A percentile compares a stretch with the other conserved stretches of the same genome.
Evolutionary conservation across 306 rosid genomes (phyloP).

Genomic region (Quercus bicolor): DNA sequence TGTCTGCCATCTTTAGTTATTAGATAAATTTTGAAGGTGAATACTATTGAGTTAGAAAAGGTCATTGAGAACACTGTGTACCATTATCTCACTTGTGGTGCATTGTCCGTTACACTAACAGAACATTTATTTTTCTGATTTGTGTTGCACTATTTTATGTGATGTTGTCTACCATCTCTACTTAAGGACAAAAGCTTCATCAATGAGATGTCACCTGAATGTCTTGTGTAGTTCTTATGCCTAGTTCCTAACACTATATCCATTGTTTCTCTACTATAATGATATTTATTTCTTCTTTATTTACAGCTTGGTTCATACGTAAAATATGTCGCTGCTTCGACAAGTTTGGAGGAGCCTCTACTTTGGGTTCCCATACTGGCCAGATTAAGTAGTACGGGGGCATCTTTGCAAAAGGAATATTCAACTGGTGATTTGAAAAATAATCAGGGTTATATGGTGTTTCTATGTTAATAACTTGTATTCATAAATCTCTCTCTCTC

Average conservation of each 20-base stretch:
- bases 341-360: constrained; percentile 38
- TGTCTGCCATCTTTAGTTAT: neutral
- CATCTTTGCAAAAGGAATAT: constrained; percentile 53
- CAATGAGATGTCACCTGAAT: neutral
- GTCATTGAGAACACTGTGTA: neutral
- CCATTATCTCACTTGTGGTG: neutral
- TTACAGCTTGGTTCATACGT: constrained; percentile 53
- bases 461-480: neutral
- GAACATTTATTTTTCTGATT: neutral
- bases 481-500: constrained; percentile 8
- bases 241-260: neutral
- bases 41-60: neutral
- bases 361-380: constrained; percentile 38
- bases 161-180: neutral
- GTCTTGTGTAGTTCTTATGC: neutral
- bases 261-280: neutral
- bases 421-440: constrained; percentile 28
- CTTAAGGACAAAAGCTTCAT: neutral
- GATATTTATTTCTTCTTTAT: neutral
- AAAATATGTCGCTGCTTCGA: constrained; percentile 41
- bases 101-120: neutral
- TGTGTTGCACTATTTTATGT: neutral
- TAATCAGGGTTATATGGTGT: constrained; percentile 42
- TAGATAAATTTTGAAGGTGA: neutral
- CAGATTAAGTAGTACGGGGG: constrained; percentile 41